Conservation (phyloP, 2,329 filamentous ascomycete genomes). For the Alternaria arbusti region DNA sequence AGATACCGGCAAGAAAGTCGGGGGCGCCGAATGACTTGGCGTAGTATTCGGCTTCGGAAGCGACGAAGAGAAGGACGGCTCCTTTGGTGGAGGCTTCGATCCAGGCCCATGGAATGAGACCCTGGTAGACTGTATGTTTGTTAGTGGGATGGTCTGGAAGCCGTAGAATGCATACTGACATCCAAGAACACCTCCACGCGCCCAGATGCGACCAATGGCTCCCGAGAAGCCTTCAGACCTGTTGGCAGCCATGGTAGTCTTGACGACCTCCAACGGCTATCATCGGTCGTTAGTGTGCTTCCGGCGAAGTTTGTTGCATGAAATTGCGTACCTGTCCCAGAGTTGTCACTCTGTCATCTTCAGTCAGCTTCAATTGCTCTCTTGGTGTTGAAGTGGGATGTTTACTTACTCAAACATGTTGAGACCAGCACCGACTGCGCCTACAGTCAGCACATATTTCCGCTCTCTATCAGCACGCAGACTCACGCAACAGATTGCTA, state of each 20-base stretch:
- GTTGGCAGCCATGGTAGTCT: conserved; percentile 99
- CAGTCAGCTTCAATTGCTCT: conserved; percentile 13
- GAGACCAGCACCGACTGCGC: conserved; percentile 79
- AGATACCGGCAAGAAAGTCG: conserved; percentile 87
- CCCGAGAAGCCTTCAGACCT: conserved; percentile 83
- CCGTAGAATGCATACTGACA: conserved; percentile 68
- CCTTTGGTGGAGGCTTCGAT: conserved; percentile 99
- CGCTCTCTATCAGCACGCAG: neutral
- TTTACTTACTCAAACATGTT: conserved; percentile 85
- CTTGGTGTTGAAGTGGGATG: conserved; percentile 6
- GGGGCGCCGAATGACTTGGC: conserved; percentile 81
- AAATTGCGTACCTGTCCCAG: conserved; percentile 64
- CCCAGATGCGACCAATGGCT: conserved; percentile 87
- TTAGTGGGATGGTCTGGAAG: conserved; percentile 48
- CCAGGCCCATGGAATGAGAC: conserved; percentile 94
- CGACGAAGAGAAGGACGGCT: conserved; percentile 97
- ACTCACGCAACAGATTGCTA: conserved; percentile 86
- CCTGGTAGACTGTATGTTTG: conserved; percentile 83
- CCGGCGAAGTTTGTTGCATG: neutral
- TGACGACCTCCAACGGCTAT: conserved; percentile 95
- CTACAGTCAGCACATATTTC: conserved; percentile 32
- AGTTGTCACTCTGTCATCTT: conserved; percentile 64
- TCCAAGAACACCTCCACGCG: conserved; percentile 88
- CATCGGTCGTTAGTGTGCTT: conserved; percentile 57
- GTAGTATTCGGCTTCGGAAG: conserved; percentile 96